Conservation (phyloP, 352 stramenopile species). For the Globisporangium barbulae region DNA sequence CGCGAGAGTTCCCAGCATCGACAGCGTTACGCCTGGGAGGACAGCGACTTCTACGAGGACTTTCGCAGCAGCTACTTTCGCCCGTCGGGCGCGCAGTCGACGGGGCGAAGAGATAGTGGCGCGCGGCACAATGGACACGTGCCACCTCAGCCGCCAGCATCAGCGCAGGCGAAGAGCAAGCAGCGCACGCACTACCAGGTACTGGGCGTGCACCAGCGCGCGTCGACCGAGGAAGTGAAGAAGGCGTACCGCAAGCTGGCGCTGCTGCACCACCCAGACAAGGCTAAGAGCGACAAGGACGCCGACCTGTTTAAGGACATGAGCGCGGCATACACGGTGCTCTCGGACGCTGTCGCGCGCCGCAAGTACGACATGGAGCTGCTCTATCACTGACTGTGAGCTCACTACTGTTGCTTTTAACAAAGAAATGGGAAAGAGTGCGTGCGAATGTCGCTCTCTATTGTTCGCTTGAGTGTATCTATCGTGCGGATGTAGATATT, state of each 20-base stretch:
- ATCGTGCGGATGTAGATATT: not conserved
- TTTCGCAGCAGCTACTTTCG: conserved; percentile 30
- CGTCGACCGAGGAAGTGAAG: conserved; percentile 75
- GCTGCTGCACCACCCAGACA: conserved; percentile 87
- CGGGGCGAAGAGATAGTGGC: not conserved
- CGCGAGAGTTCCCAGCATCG: conserved; percentile 26
- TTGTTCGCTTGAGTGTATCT: conserved; percentile 3
- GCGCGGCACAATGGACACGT: not conserved
- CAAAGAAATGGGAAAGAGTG: not conserved
- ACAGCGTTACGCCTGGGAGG: conserved; percentile 40
- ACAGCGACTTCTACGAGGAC: conserved; percentile 49
- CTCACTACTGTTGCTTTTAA: not conserved
- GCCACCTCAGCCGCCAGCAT: not conserved
- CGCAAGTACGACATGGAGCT: conserved; percentile 76
- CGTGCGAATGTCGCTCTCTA: not conserved
- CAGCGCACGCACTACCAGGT: conserved; percentile 78
- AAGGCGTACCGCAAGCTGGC: conserved; percentile 90
- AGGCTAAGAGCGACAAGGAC: conserved; percentile 58
- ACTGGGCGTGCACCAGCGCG: conserved; percentile 51
- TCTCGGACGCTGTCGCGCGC: conserved; percentile 57
- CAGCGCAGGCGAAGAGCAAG: conserved; percentile 15
- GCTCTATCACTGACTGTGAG: conserved; percentile 26
- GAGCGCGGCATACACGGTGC: conserved; percentile 80
- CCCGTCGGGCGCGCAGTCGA: conserved; percentile 1
- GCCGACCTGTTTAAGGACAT: conserved; percentile 84